Evolutionary conservation across 139 green algal genomes (phyloP).

Genomic region (Tetradesmus obliquus): DNA sequence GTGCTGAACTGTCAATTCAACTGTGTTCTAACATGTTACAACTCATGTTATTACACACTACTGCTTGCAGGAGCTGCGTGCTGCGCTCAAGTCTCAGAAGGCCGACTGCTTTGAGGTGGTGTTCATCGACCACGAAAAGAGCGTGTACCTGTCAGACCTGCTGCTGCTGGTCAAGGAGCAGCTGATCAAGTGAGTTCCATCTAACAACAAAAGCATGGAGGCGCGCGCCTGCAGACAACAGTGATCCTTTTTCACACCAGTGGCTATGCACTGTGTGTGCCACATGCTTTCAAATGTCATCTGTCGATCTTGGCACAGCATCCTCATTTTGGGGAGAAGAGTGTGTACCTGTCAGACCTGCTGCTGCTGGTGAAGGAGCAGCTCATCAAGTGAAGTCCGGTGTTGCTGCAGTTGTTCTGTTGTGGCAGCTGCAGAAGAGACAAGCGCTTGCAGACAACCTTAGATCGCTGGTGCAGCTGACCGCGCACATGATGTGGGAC

Average conservation of each 20-base stretch:
- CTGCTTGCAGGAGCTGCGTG: slow-evolving; percentile 26
- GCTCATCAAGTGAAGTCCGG: neutral
- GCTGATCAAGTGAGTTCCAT: neutral
- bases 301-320: no score
- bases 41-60: neutral
- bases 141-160: slow-evolving; percentile 35
- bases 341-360: slow-evolving; percentile 31
- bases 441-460: no score
- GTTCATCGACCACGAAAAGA: slow-evolving; percentile 37
- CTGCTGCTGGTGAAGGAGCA: slow-evolving; percentile 17
- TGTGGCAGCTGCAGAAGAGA: no score
- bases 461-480: no score
- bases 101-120: neutral
- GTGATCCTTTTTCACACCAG: no score
- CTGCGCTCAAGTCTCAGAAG: neutral
- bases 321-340: neutral
- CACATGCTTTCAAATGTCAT: neutral
- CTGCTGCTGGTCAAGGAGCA: slow-evolving; percentile 25
- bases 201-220: no score
- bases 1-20: neutral
- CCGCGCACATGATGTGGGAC: no score
- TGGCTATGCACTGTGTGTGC: neutral
- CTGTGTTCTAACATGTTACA: no score
- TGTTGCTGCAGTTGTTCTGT: no score
- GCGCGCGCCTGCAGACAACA: no score